Base-by-base conservation (phyloP, 1,139 yeast genomes). In the Hyphopichia pseudoburtonii region DNA sequence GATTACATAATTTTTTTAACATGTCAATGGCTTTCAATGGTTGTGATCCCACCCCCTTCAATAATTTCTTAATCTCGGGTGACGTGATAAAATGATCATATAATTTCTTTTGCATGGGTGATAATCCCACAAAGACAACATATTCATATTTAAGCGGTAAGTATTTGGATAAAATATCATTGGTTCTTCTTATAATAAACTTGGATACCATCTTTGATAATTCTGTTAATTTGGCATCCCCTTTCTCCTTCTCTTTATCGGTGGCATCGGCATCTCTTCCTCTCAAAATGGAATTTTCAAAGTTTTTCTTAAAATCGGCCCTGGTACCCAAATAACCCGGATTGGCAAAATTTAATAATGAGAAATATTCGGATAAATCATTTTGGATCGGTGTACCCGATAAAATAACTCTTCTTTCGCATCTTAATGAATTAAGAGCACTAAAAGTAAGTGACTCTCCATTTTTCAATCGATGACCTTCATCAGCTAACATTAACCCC, bases 331-430 rank as follows among this genome's bases (percentile, higher is more conserved):
- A 66, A 34, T 88, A 74, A 0, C 96, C 96, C 0, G 99, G 99
- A 55, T 92, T 92, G 7, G 97, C 95, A 67, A 92, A 92, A 51
- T 84, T 87, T 41, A 94, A 67, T 38, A 92, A 67, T 0, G 98
- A 88, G 56, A 90, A 94, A 62, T 92, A 92, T 61, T 92, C 99
- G 1, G 96, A 85, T 31, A 92, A 70, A 66, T 94, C 98, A 56
- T 92, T 92, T 58, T 92, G 99, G 46, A 92, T 92, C 0, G 99
- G 99, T 0, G 99, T 92, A 33, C 99, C 99, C 0, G 97, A 88
- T 25, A 92, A 66, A 46, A 92, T 92, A 8, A 92, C 97, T 47
- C 99, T 75, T 52, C 98, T 70, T 36, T 83, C 82, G 56, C 96
- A 92, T 37, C 83, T 79, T 37, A 92, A 72, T 11, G 92, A 79